phyloP scores from a whole-genome alignment of 495 filamentous ascomycete genomes.

The Aspergillus nanangensis region DNA sequence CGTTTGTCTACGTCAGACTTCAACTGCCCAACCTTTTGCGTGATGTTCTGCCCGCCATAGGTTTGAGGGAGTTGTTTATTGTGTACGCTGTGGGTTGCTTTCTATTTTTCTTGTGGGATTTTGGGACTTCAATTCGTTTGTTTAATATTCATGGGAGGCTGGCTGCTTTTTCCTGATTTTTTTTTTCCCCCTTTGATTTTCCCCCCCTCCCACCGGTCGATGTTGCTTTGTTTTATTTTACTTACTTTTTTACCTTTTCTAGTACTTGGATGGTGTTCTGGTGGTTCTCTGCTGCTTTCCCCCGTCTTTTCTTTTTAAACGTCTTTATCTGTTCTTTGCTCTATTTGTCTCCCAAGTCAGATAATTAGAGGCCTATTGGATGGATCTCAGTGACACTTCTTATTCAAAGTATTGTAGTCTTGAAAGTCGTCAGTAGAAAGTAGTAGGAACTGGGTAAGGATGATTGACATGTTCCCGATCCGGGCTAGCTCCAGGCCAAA shows the following conservation, averaged over 20 bases:
- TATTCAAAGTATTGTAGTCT: background rate
- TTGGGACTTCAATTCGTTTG: constrained; percentile 11
- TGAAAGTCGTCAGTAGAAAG: too few relatives aligned
- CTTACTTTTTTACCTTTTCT: background rate
- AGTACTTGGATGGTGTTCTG: constrained; percentile 10
- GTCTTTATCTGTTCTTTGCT: background rate
- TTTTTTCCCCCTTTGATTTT: constrained; percentile 1
- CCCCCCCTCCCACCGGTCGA: too few relatives aligned
- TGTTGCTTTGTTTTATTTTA: too few relatives aligned
- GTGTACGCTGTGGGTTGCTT: too few relatives aligned
- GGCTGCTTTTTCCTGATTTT: background rate
- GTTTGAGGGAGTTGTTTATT: too few relatives aligned
- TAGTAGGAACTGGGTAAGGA: too few relatives aligned
- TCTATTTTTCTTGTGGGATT: constrained; percentile 4
- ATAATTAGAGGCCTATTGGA: too few relatives aligned
- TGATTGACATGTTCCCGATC: too few relatives aligned
- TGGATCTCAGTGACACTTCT: background rate
- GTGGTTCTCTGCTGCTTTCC: constrained; percentile 7
- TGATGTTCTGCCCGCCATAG: too few relatives aligned
- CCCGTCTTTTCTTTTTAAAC: background rate
- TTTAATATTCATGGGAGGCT: constrained; percentile 13
- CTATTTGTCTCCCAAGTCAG: too few relatives aligned
- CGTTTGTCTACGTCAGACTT: constrained; percentile 13
- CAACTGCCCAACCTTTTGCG: too few relatives aligned
- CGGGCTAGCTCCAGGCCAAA: too few relatives aligned